Evolutionary conservation across 768 basidiomycete species (phyloP), one percentile per base, ranked within the genome.

Genomic region (Naganishia antarctica): DNA sequence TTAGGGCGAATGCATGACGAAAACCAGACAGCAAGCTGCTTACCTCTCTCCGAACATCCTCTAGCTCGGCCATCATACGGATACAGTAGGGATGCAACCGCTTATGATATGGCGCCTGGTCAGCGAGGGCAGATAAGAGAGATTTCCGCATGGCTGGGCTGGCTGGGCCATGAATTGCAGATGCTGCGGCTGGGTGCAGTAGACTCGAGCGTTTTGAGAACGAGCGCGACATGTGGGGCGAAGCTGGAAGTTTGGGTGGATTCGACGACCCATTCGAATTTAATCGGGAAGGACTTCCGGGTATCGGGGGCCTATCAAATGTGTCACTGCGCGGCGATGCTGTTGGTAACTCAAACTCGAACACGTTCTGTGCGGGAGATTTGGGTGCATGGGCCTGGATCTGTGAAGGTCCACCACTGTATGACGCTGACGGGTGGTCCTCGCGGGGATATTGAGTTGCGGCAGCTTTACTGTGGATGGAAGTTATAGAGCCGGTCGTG

Each of bases 11-110:
- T 12, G 25, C 46, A 18, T 4, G 5, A 40, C 21, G 50, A n/a
- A 40, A 63, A 29, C 43, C n/a, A n/a, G n/a, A n/a, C n/a, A n/a
- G 37, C 32, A 48, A 28, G 37, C 31, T 4, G 68, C 74, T 71
- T 51, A 74, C 74, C 71, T 77, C 76, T 65, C 74, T 71, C 68
- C 76, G 76, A 12, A 75, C 76, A 67, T 77, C 73, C 58, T 77
- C 76, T 25, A 77, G 60, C 64, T 77, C 76, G 32, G 74, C 74
- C 65, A 77, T 62, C 74, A 76, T 76, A 60, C 76, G 68, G 26
- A 77, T 74, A 16, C 71, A 72, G 60, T 77, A 77, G 46, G 74
- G 73, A 64, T 77, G 76, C 44, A 73, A 64, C 51, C 70, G 71
- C 57, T 62, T 66, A 51, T 73, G 70, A 60, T 77, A 77, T 28